Percentiles rank a stretch among this genome's conserved stretches.
These are phyloP conservation scores for Hygrocybe punicea DNA, from an alignment of 768 basidiomycete genomes.

Conservation along the genomic window DNA sequence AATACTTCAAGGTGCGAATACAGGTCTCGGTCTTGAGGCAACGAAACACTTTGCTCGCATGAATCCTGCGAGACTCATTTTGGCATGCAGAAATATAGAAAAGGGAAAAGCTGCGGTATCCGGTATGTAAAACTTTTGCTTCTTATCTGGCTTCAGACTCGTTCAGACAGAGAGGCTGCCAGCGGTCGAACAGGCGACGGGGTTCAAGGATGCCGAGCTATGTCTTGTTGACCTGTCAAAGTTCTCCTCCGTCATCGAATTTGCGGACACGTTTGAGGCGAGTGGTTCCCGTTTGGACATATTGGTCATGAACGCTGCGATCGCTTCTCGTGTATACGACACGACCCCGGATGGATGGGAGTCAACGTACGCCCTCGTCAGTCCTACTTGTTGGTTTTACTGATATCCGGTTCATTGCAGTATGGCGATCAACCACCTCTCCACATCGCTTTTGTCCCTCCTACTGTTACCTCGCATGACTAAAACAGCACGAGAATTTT, in stretches of 20 bases:
- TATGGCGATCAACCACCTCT: constrained; percentile 47
- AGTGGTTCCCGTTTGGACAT: constrained; percentile 40
- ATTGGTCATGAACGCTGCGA: constrained; percentile 44
- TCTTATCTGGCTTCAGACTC: neutral
- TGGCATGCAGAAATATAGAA: constrained; percentile 38
- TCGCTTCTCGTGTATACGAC: constrained; percentile 13
- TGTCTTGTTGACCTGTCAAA: constrained; percentile 41
- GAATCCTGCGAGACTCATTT: constrained; percentile 40
- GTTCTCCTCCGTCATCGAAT: constrained; percentile 41
- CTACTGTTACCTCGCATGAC: constrained; percentile 44
- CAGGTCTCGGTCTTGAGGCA: constrained; percentile 48
- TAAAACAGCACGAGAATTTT: constrained; percentile 33
- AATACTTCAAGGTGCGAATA: constrained; percentile 41
- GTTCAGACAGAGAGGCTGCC: neutral
- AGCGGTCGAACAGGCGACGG: constrained; percentile 34
- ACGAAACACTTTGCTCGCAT: constrained; percentile 45
- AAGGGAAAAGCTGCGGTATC: constrained; percentile 37
- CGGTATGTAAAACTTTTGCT: constrained; percentile 24
- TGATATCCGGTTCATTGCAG: constrained; percentile 22
- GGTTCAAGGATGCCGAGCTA: constrained; percentile 34
- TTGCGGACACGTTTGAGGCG: constrained; percentile 34
- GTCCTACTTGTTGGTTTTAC: neutral
- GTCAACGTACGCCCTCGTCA: constrained; percentile 27
- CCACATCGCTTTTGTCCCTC: constrained; percentile 39
- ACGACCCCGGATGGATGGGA: constrained; percentile 48